Percentiles rank a stretch among this genome's conserved stretches.
Conservation (phyloP, 2,329 filamentous ascomycete genomes). For the Xylaria sp. region DNA sequence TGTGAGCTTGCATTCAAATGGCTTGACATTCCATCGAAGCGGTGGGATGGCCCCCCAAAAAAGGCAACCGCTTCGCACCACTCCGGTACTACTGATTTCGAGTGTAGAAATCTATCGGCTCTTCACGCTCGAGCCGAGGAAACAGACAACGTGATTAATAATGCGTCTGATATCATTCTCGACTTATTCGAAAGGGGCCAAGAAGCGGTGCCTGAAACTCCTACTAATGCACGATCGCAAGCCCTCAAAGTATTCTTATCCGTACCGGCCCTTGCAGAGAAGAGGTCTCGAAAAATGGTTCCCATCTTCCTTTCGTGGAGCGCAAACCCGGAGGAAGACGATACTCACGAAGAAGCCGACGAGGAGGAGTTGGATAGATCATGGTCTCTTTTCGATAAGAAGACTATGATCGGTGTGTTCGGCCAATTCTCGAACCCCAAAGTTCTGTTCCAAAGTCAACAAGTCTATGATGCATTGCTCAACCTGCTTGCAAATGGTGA, state of each 20-base stretch:
- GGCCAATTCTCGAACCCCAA: constrained; percentile 80
- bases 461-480: constrained; percentile 72
- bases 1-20: constrained; percentile 71
- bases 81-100: constrained; percentile 63
- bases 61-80: constrained; percentile 32
- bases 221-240: constrained; percentile 62
- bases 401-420: constrained; percentile 75
- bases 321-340: constrained; percentile 45
- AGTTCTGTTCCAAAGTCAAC: constrained; percentile 70
- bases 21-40: constrained; percentile 57
- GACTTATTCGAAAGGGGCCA: constrained; percentile 62
- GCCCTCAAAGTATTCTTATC: constrained; percentile 73
- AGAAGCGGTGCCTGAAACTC: constrained; percentile 44
- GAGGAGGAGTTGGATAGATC: constrained; percentile 30
- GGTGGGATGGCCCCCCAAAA: constrained; percentile 44
- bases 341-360: constrained; percentile 24
- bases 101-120: constrained; percentile 69
- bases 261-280: constrained; percentile 75
- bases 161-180: constrained; percentile 54
- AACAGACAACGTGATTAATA: constrained; percentile 48
- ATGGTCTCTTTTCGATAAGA: constrained; percentile 77
- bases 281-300: constrained; percentile 74
- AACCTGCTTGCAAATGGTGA: constrained; percentile 81
- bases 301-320: constrained; percentile 83
- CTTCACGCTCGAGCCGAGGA: constrained; percentile 49